Evolutionary conservation across 768 basidiomycete genomes (phyloP).

Genomic region (Serendipita sp.): DNA sequence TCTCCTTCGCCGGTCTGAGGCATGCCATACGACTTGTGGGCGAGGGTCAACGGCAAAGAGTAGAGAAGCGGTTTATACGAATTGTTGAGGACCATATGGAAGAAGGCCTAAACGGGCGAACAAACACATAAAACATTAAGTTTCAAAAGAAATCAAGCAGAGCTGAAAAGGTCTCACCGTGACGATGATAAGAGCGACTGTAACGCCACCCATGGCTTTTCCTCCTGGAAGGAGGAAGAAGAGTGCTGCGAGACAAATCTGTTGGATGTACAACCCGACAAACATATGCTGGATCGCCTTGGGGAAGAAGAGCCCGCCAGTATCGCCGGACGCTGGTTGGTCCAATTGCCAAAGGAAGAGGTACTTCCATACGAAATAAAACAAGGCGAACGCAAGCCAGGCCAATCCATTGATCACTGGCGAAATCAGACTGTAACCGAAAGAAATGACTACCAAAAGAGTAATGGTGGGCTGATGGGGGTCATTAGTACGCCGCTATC

Average conservation of each 20-base stretch:
- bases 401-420: conserved; percentile 89
- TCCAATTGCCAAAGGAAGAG: conserved; percentile 68
- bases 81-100: conserved; percentile 53
- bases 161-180: conserved; percentile 37
- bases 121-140: background rate
- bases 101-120: conserved; percentile 36
- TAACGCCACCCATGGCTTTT: conserved; percentile 52
- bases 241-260: conserved; percentile 66
- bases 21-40: conserved; percentile 43
- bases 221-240: conserved; percentile 72
- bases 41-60: conserved; percentile 62
- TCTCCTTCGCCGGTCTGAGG: conserved; percentile 10
- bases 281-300: conserved; percentile 87
- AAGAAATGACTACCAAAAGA: conserved; percentile 62
- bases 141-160: background rate
- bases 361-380: conserved; percentile 48
- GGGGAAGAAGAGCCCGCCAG: conserved; percentile 90
- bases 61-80: conserved; percentile 67
- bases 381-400: conserved; percentile 61
- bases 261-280: conserved; percentile 82
- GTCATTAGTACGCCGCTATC: no score
- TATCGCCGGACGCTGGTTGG: conserved; percentile 52
- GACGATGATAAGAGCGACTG: conserved; percentile 67
- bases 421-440: conserved; percentile 76
- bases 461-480: conserved; percentile 36